Conservation (phyloP, 352 stramenopile genomes). For the Phytophthora idaei region DNA sequence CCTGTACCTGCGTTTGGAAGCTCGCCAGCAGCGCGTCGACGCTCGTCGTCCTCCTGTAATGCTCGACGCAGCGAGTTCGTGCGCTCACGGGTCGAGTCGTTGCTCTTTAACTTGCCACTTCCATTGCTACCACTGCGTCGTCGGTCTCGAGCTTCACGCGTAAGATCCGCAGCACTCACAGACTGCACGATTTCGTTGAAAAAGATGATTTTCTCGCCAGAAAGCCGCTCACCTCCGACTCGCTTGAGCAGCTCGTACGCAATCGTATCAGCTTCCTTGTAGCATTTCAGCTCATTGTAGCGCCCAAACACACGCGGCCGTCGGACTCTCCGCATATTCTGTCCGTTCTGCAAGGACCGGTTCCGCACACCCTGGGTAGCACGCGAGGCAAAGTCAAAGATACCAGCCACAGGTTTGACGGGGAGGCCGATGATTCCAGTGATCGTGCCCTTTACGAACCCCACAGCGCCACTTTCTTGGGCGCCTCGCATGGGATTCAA, state of each 20-base stretch:
- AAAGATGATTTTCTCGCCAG: constrained; percentile 88
- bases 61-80: constrained; percentile 72
- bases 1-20: constrained; percentile 19
- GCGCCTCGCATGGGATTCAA: constrained; percentile 84
- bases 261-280: constrained; percentile 89
- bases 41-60: constrained; percentile 72
- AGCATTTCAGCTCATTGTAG: constrained; percentile 90
- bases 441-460: constrained; percentile 87
- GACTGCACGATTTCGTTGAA: constrained; percentile 88
- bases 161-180: constrained; percentile 73
- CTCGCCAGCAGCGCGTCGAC: constrained; percentile 44
- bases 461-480: constrained; percentile 78
- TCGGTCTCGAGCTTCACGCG: constrained; percentile 72
- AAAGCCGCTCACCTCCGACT: constrained; percentile 68
- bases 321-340: constrained; percentile 80
- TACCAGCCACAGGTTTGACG: constrained; percentile 86
- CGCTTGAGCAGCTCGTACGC: constrained; percentile 85
- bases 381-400: constrained; percentile 91
- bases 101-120: constrained; percentile 45
- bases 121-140: constrained; percentile 35
- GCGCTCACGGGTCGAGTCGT: constrained; percentile 65
- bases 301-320: constrained; percentile 86
- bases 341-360: constrained; percentile 78
- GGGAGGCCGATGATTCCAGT: constrained; percentile 88
- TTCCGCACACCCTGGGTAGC: constrained; percentile 88